Base-by-base conservation (phyloP, 352 stramenopile species). In the Globisporangium camurandrum region DNA sequence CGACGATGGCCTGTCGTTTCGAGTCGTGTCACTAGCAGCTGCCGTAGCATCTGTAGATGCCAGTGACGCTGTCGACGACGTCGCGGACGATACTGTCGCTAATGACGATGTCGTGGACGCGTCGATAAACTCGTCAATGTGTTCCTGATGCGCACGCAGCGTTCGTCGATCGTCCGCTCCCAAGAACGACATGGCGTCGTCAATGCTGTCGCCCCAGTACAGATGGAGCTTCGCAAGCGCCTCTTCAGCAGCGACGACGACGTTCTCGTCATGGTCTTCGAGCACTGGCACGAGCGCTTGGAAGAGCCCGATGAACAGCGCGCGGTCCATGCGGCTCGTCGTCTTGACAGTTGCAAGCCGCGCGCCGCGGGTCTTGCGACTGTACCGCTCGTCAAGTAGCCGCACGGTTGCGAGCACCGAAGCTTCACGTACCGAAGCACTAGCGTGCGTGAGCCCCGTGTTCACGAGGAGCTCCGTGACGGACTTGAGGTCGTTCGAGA, bases 191-290 rank as follows among this genome's bases (percentile, higher is more conserved):
- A 70, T 73, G 20, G 75, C 57, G 1, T 84, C 63, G 12, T 53
- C 61, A 24, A 84, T 76, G 0, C 50, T 39, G 27, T 49, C 50
- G 0, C 64, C 71, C 69, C 74, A 88, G 39, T 81, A 75, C 33
- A 74, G 41, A 47, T 86, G 61, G 4, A 88, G 61, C 56, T 85
- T 88, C 12, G 66, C 76, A 23, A 88, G 62, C 6, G 61, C 51
- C 62, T 87, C 77, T 49, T 91, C 77, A 0, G 73, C 67, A 10
- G 72, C 69, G 6, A 91, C 71, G 2, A 91, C 71, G 2, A 86
- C 67, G 26, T 58, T 56, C 33, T 88, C 73, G 20, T 75, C 63
- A 4, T 47, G 12, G 45, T 91, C 80, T 56, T 91, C 75, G 4
- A 88, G 53, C 17, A 59, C 49, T 1, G 79, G 75, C 9, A 88